Base-by-base conservation (phyloP, 805 yeast genomes). In the Kluyveromyces wickerhamii region DNA sequence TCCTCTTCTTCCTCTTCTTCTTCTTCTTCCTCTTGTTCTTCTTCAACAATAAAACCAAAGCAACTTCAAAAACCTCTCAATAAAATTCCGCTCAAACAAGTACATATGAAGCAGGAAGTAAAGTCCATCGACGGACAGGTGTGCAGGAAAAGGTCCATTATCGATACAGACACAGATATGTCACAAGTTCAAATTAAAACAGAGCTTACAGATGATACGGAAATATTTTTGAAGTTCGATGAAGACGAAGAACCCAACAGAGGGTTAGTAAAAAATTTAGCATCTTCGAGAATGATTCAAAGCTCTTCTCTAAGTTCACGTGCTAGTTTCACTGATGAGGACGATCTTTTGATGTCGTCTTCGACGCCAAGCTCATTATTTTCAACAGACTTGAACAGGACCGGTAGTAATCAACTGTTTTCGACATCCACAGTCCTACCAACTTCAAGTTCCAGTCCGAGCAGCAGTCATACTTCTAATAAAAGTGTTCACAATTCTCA, bases 341-440 rank as follows among this genome's bases (percentile, higher is more conserved):
- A 47, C 27, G 51, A 47, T 21, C 38, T 44, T 3, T 36, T 45
- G 14, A 38, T 46, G 20, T 46, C 52, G 7, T 47, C 54, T 1
- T 48, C 49, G 19, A 47, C 54, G 1, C 54, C 54, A 18, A 49
- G 48, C 37, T 49, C 54, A 3, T 34, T 49, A 24, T 46, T 49
- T 26, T 49, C 54, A 5, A 35, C 51, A 2, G 54, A 48, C 31
- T 34, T 48, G 21, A 31, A 38, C 23, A 31, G 42, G 17, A 35
- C 42, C 10, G 23, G 29, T 10, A 37, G 39, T 21, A 39, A 34
- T 27, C 37, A 27, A 30, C 28, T 34, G 26, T 17, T 32, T 23
- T 30, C 30, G 17, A 33, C 33, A n/a, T 27, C 27, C 4, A 12
- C 40, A 21, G 15, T 17, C 9, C 11, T 29, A 7, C n/a, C 21